phyloP scores from a whole-genome alignment of 192 early-diverging fungal species.

The Lobulomyces angularis region DNA sequence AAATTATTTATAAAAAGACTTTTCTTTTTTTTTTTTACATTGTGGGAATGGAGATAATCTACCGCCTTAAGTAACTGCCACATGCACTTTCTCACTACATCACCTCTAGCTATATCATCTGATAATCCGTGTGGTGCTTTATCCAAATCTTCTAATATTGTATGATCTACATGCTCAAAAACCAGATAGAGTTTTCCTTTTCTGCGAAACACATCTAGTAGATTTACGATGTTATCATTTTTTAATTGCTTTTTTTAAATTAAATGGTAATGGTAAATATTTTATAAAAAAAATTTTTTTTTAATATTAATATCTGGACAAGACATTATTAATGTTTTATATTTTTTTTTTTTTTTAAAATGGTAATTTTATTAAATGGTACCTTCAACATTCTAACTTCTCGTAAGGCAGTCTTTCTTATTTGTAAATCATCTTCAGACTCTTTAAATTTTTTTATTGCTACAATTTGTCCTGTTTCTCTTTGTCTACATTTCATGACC shows the following conservation, averaged over 20 bases:
- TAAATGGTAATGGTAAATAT: no score
- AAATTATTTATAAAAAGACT: background rate
- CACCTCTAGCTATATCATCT: conserved; percentile 32
- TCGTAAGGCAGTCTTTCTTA: conserved; percentile 46
- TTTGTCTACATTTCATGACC: conserved; percentile 56
- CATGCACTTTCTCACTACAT: conserved; percentile 42
- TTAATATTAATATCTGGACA: background rate
- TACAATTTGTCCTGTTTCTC: conserved; percentile 48
- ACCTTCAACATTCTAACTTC: conserved; percentile 55
- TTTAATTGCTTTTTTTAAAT: conserved; percentile 43
- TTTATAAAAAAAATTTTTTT: no score
- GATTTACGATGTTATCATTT: conserved; percentile 56
- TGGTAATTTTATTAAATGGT: background rate
- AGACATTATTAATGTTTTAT: conserved; percentile 1
- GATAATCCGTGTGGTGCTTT: conserved; percentile 41
- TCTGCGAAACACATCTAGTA: conserved; percentile 47
- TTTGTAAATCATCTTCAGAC: conserved; percentile 49
- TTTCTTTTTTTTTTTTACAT: conserved; percentile 20
- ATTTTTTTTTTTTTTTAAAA: conserved; percentile 2
- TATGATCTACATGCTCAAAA: conserved; percentile 55
- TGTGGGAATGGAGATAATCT: conserved; percentile 53
- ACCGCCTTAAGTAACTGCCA: conserved; percentile 54
- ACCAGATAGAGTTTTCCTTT: conserved; percentile 55
- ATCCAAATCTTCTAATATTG: conserved; percentile 51
- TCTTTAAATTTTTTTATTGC: conserved; percentile 61